Evolutionary conservation across 2,329 filamentous ascomycete species (phyloP), one percentile per base, ranked within the genome.

Genomic region (Polytolypa hystricis): DNA sequence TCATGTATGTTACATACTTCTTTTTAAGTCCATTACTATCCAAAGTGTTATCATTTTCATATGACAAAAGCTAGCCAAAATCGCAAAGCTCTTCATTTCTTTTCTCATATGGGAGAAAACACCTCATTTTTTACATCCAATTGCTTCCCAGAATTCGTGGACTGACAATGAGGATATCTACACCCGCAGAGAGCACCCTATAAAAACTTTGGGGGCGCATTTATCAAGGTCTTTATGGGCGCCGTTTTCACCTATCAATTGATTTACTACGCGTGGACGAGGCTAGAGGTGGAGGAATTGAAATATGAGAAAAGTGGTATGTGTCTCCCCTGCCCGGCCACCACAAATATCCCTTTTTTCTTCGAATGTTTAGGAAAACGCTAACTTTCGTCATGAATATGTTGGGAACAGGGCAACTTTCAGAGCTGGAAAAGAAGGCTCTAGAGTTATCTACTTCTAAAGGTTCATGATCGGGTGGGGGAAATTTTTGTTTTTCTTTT

Each of bases 221-320:
- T 69, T 34, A 56, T 58, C 42, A 69, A 69, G 43, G 61, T 66
- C 41, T 65, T 69, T 37, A 55, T 68, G 3, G 60, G 64, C 5
- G 62, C 64, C 3, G 58, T 69, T 23, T 60, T 69, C 46, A 64
- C 60, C 11, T 69, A 67, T 45, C 66, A 69, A 43, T 53, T 66
- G 28, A 52, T 65, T 14, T 66, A 69, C 43, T 66, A 61, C 61
- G 48, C 52, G 19, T 69, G 66, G 66, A 37, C 64, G 47, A 66
- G 62, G 41, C 47, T 69, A 9, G 65, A 69, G 48, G 64, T 58
- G 36, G 62, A 66, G 39, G 64, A 66, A 41, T 9, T 27, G 3
- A 10, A 20, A 18, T 26, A 4, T 6, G 9, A 4, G 12, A 19
- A 27, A 10, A 19, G 15, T 25, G 28, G n/a, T 30, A 26, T 17